phyloP scores from a whole-genome alignment of 2,329 filamentous ascomycete genomes.

The Claviceps monticola region DNA sequence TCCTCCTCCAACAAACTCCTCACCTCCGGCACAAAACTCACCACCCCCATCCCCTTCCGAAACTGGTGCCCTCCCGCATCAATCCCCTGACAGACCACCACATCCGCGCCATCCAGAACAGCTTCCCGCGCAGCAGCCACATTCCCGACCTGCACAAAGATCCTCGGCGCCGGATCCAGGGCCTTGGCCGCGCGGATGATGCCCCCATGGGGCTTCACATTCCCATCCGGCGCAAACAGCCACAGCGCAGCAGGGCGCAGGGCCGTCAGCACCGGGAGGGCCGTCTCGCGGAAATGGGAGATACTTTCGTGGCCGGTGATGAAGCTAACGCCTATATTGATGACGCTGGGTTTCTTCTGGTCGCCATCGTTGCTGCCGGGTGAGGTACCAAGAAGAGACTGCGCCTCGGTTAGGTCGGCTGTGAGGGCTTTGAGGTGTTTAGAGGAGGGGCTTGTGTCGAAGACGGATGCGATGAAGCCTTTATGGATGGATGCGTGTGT shows the following conservation, averaged over 20 bases:
- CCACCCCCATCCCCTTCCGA: constrained; percentile 35
- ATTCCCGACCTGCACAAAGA: constrained; percentile 50
- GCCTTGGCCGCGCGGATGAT: constrained; percentile 23
- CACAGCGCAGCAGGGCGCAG: constrained; percentile 47
- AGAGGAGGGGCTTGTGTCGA: constrained; percentile 17
- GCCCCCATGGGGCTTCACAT: constrained; percentile 22
- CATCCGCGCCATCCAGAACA: constrained; percentile 36
- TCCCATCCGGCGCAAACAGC: constrained; percentile 47
- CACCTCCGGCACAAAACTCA: constrained; percentile 45
- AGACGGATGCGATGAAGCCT: constrained; percentile 21
- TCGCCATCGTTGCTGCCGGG: constrained; percentile 1
- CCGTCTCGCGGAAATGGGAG: constrained; percentile 25
- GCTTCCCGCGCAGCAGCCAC: constrained; percentile 39
- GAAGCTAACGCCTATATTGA: constrained; percentile 44
- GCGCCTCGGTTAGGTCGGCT: constrained; percentile 17
- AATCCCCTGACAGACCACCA: constrained; percentile 46
- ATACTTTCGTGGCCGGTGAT: constrained; percentile 37
- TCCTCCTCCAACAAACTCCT: constrained; percentile 28
- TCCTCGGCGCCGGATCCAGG: constrained; percentile 23
- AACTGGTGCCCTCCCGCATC: constrained; percentile 54
- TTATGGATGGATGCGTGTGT: too few relatives aligned
- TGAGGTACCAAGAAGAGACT: constrained; percentile 12
- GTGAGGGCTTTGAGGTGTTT: constrained; percentile 19
- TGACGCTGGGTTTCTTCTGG: constrained; percentile 18
- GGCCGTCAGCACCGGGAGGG: constrained; percentile 34